Evolutionary conservation across 148 eudicot genomes (phyloP), one percentile per base, ranked within the genome.

Genomic region (Rhododendron vialii): DNA sequence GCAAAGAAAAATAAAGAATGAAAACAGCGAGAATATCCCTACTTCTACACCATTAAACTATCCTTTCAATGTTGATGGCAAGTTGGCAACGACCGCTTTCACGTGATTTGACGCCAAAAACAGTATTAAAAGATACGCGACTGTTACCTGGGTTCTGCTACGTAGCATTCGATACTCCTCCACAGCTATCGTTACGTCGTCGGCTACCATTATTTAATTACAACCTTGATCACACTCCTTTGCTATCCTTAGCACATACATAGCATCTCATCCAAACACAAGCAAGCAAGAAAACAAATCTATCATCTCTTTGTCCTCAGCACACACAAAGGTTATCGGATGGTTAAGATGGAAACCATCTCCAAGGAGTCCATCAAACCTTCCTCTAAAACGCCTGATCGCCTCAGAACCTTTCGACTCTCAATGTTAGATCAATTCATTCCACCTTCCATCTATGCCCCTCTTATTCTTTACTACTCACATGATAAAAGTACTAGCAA

Each of bases 281-380:
- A 36, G 28, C 28, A 63, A 63, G 69, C 28, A 63, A 63, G 41
- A 38, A 38, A 38, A 38, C 41, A 5, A 38, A 5, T 38, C 41
- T 38, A 38, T 38, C 41, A 38, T 22, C 9, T 36, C 9, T 35
- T 75, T 75, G 78, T 33, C 17, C 76, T 71, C 17, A 75, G 11
- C 78, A 17, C 7, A 18, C 7, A 1, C 47, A 1, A 13, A 51
- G 12, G 4, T 10, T 88, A 81, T 18, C 30, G 5, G 28, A 63
- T 63, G 71, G 30, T 24, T 88, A 79, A 89, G 85, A n/a, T 92
- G 63, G 47, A 88, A 55, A 80, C 86, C n/a, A 13, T 88, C 38
- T 93, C 92, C 7, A 89, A 9, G 12, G 91, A 90, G 35, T 45
- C 51, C 12, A 89, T 93, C 85, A 91, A 85, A 78, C 96, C 95